Conservation (phyloP, 257 asterid species). For the Avicennia marina region DNA sequence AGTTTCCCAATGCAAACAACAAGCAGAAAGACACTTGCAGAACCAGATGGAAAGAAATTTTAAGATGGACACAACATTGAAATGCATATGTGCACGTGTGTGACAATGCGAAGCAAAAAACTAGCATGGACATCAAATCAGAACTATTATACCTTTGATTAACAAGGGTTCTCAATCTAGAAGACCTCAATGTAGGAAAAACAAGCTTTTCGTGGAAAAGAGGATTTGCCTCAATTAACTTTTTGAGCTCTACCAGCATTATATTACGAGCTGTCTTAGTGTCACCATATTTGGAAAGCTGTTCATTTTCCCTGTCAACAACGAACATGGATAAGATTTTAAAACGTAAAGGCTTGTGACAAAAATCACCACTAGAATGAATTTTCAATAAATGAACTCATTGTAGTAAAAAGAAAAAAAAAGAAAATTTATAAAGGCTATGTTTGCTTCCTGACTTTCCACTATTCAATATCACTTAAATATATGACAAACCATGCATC, state of each 20-base stretch:
- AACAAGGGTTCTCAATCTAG: slow-evolving; percentile 85
- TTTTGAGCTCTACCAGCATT: slow-evolving; percentile 84
- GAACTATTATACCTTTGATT: slow-evolving; percentile 65
- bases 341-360: not conserved
- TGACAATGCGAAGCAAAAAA: not conserved
- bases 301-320: slow-evolving; percentile 79
- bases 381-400: not conserved
- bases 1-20: not conserved
- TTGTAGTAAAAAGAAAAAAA: not conserved
- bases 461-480: no score
- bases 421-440: not conserved
- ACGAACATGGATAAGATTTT: not conserved
- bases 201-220: slow-evolving; percentile 84
- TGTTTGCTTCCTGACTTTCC: no score
- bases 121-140: not conserved
- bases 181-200: slow-evolving; percentile 75
- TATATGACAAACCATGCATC: no score
- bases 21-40: not conserved
- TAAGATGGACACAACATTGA: not conserved
- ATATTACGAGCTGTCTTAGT: slow-evolving; percentile 87
- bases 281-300: slow-evolving; percentile 94
- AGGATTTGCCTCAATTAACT: slow-evolving; percentile 92
- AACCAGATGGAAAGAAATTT: not conserved
- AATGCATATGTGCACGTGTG: no score
- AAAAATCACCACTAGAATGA: not conserved